Percentiles rank a stretch among this genome's conserved stretches.
Conservation (phyloP, 1,139 yeast genomes). For the Citeromyces hawaiiensis region DNA sequence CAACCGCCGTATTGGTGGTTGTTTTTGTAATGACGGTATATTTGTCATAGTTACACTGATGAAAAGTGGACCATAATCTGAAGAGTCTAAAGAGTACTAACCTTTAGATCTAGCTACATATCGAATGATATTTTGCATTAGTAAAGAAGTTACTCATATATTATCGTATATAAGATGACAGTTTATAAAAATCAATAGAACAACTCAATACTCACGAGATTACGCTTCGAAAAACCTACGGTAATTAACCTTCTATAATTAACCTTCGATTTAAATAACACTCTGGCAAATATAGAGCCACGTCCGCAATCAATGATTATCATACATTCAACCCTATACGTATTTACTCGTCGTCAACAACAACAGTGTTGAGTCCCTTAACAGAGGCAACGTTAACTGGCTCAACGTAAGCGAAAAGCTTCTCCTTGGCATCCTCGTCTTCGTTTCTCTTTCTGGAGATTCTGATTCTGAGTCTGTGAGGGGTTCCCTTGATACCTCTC, state of each 20-base stretch:
- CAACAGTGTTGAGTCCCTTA: conserved; percentile 97
- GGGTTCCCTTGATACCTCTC: conserved; percentile 99
- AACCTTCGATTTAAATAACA: too few relatives aligned
- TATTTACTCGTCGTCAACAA: conserved; percentile 71
- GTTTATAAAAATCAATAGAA: too few relatives aligned
- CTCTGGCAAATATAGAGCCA: too few relatives aligned
- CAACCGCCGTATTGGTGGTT: conserved; percentile 18
- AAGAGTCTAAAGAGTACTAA: background rate
- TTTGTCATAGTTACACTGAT: conserved; percentile 50
- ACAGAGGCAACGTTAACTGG: conserved; percentile 89
- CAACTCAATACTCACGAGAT: too few relatives aligned
- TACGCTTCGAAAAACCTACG: too few relatives aligned
- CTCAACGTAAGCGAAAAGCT: conserved; percentile 96
- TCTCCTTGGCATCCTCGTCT: conserved; percentile 98
- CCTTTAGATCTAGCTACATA: too few relatives aligned
- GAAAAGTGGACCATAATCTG: background rate
- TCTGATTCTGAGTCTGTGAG: conserved; percentile 96
- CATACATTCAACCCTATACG: conserved; percentile 2
- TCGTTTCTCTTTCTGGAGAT: conserved; percentile 99
- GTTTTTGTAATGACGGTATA: conserved; percentile 22
- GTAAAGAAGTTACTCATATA: too few relatives aligned
- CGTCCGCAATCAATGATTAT: background rate
- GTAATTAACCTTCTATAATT: too few relatives aligned
- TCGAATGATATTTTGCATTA: too few relatives aligned
- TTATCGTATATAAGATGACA: too few relatives aligned